phyloP scores from a whole-genome alignment of 768 basidiomycete species.

The Dioszegia hungarica region DNA sequence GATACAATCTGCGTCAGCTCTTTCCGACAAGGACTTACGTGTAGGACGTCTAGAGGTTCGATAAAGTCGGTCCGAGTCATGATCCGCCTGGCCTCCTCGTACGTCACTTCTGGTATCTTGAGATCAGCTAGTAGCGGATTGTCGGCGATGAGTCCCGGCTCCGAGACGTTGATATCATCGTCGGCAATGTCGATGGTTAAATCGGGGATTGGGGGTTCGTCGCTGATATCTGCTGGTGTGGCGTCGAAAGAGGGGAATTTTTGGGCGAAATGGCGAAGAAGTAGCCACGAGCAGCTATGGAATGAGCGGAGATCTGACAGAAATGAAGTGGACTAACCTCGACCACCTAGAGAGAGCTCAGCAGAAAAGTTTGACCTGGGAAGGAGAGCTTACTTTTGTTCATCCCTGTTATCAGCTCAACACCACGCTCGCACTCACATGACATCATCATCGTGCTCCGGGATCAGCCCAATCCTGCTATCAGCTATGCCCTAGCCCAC shows the following conservation, averaged over 20 bases:
- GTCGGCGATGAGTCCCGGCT: not conserved
- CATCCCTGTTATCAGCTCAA: conserved; percentile 71
- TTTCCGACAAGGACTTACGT: conserved; percentile 49
- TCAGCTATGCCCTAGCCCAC: not conserved
- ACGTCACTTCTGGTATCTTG: conserved; percentile 30
- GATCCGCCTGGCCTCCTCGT: conserved; percentile 69
- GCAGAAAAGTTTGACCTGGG: too few relatives aligned
- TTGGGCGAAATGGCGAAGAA: conserved; percentile 67
- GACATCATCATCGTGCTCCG: conserved; percentile 61
- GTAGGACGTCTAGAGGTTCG: conserved; percentile 52
- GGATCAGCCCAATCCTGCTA: conserved; percentile 63
- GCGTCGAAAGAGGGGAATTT: conserved; percentile 7
- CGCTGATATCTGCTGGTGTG: not conserved
- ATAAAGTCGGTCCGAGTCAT: conserved; percentile 82
- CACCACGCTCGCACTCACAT: conserved; percentile 27
- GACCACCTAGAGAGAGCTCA: conserved; percentile 15
- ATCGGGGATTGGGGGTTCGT: conserved; percentile 5
- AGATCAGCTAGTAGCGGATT: conserved; percentile 5
- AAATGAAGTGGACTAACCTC: conserved; percentile 20
- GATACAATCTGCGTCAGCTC: conserved; percentile 58
- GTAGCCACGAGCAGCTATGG: conserved; percentile 64
- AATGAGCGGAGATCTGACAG: too few relatives aligned
- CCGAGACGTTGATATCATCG: conserved; percentile 15
- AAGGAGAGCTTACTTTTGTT: conserved; percentile 55
- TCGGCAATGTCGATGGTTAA: conserved; percentile 3